Base-by-base conservation (phyloP, 2,329 filamentous ascomycete species). In the Xylariaceae sp. region DNA sequence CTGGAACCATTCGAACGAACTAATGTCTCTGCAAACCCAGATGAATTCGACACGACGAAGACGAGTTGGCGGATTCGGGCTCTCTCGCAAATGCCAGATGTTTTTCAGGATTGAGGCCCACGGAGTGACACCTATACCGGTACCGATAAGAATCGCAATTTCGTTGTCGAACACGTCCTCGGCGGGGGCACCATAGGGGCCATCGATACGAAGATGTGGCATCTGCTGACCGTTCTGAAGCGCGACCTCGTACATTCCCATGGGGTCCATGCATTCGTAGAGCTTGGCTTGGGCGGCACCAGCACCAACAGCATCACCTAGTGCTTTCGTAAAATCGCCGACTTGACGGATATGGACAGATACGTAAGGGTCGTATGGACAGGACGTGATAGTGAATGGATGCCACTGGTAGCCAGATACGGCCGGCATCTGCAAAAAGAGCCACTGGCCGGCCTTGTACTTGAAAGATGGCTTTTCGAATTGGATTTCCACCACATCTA, bases 1-100 rank as follows among this genome's bases (percentile, higher is more conserved):
- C 73, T 99, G 94, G 80, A 99, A 97, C 94, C 94, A 99, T 77
- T 97, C 94, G 71, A 99, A 99, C 0, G 92, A 96, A 39, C 85
- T 89, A 0, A 92, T 96, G 71, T 97, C 92, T 74, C 90, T 94
- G 82, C 93, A 97, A 55, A 97, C 88, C 94, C 94, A 99, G 78
- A 99, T 95, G 76, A 99, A 99, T 74, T 99, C 94, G 37, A 99
- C 93, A 73, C 94, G 88, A 61, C 92, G 89, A 51, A 99, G 87
- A 71, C 93, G 90, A 53, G 85, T 86, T 1, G 93, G 92, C 23
- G 92, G 90, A 78, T 97, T 94, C 6, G 93, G 92, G 13, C 88
- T 85, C 65, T 94, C 88, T 64, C 94, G 91, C 70, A 96, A 82
- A 74, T 99, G 93, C 90, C 92, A 99, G 76, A 99, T 97, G 74